These are phyloP conservation scores for Aspergillus indologenus DNA, from an alignment of 495 filamentous ascomycete species.

Conservation along the genomic window DNA sequence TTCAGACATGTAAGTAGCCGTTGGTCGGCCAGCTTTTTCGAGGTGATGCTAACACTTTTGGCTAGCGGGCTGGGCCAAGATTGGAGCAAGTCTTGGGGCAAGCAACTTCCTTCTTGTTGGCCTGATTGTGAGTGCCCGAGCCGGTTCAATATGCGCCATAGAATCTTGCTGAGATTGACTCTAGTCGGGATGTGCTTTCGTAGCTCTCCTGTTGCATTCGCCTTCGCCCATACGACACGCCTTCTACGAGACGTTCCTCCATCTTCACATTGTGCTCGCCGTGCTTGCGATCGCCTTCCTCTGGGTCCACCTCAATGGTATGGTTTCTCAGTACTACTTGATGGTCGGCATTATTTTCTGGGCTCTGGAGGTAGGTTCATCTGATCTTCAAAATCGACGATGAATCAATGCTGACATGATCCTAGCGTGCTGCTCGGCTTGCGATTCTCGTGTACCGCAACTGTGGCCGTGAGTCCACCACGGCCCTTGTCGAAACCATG, in stretches of 20 bases:
- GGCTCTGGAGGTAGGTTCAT: conserved; percentile 57
- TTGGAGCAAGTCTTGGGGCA: conserved; percentile 43
- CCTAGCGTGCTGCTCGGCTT: conserved; percentile 59
- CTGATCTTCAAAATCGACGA: background rate
- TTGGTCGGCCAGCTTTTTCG: background rate
- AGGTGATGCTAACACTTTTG: conserved; percentile 18
- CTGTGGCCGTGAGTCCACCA: conserved; percentile 58
- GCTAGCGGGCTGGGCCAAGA: conserved; percentile 57
- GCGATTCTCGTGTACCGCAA: conserved; percentile 70
- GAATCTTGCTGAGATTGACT: conserved; percentile 14
- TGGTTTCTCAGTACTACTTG: conserved; percentile 65
- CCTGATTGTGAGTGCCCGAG: conserved; percentile 43
- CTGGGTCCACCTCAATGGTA: conserved; percentile 69
- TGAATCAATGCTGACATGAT: background rate
- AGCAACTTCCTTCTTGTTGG: conserved; percentile 59
- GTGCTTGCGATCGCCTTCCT: conserved; percentile 57
- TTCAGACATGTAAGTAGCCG: conserved; percentile 47
- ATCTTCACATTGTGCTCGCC: conserved; percentile 72
- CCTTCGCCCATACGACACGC: conserved; percentile 80
- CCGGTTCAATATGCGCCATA: background rate
- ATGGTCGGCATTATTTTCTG: conserved; percentile 68
- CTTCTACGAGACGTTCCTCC: conserved; percentile 93
- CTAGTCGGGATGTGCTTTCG: conserved; percentile 45
- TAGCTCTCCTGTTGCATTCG: conserved; percentile 62
- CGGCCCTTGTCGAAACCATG: conserved; percentile 70